phyloP scores from a whole-genome alignment of 1,284 basidiomycete species.

The Tranzscheliella williamsii region DNA sequence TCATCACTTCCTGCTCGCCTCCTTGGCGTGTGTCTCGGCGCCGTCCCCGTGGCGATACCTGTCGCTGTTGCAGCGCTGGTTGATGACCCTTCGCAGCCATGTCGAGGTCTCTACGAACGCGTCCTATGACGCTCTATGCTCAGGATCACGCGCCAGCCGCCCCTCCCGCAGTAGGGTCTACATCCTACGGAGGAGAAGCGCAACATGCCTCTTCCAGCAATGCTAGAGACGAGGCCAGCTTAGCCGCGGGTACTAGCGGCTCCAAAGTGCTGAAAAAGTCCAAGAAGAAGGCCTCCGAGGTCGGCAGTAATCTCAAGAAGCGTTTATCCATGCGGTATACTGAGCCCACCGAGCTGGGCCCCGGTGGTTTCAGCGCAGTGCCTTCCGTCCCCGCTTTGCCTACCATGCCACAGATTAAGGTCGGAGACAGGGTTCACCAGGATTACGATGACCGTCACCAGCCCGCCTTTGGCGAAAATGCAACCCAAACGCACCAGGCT shows the following conservation, averaged over 20 bases:
- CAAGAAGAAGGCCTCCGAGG: constrained; percentile 45
- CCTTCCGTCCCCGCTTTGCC: constrained; percentile 36
- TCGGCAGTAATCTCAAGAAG: constrained; percentile 57
- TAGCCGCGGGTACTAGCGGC: neutral
- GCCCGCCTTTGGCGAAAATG: constrained; percentile 25
- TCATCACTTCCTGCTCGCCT: no score
- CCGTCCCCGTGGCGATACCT: no score
- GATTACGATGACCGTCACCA: constrained; percentile 1
- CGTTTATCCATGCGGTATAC: constrained; percentile 59
- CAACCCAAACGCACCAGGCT: neutral
- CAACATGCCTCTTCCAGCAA: constrained; percentile 6
- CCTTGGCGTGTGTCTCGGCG: no score
- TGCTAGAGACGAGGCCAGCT: constrained; percentile 3
- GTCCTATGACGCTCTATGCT: constrained; percentile 57
- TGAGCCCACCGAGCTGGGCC: constrained; percentile 47
- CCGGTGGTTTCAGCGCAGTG: constrained; percentile 40
- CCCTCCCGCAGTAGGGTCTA: constrained; percentile 4
- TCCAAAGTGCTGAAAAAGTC: constrained; percentile 26
- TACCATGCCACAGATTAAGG: constrained; percentile 18
- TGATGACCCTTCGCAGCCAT: no score
- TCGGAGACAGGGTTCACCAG: constrained; percentile 5
- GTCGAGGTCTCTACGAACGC: constrained; percentile 56
- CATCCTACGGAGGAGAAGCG: neutral
- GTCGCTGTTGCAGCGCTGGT: no score
- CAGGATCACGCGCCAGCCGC: constrained; percentile 28